A percentile compares a stretch with the other conserved stretches of the same genome.
Conservation (phyloP, 2,329 filamentous ascomycete genomes). For the Epichloe hybrida region DNA sequence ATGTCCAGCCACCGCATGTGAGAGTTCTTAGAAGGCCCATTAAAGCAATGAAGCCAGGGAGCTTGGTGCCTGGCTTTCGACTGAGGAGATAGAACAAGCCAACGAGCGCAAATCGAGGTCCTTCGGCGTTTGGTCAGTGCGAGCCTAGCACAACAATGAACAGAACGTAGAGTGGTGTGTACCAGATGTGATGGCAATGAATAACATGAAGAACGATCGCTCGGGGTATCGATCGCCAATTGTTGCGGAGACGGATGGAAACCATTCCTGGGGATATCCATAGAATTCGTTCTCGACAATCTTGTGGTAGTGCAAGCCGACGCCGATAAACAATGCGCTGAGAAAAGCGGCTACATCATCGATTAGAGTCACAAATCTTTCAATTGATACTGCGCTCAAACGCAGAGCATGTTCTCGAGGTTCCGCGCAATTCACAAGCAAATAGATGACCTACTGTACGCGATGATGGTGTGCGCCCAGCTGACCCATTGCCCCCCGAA, state of each 20-base stretch:
- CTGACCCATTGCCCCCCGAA: slow-evolving; percentile 84
- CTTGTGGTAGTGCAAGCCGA: slow-evolving; percentile 80
- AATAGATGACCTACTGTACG: slow-evolving; percentile 53
- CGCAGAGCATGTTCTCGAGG: not conserved
- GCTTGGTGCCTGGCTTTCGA: slow-evolving; percentile 54
- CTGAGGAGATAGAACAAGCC: slow-evolving; percentile 87
- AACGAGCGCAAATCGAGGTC: slow-evolving; percentile 81
- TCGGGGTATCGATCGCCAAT: slow-evolving; percentile 97
- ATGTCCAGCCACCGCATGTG: slow-evolving; percentile 96
- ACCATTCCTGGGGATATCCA: slow-evolving; percentile 91
- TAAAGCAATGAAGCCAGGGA: slow-evolving; percentile 69
- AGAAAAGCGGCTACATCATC: slow-evolving; percentile 57
- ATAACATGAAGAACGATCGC: slow-evolving; percentile 90
- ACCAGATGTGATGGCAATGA: slow-evolving; percentile 92
- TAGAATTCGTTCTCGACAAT: slow-evolving; percentile 97
- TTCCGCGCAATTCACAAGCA: not conserved
- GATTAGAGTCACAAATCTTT: slow-evolving; percentile 9
- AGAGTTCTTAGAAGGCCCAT: slow-evolving; percentile 79
- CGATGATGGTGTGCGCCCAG: slow-evolving; percentile 71
- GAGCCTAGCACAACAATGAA: not conserved
- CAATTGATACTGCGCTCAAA: not conserved
- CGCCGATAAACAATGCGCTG: slow-evolving; percentile 70
- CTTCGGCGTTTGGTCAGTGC: slow-evolving; percentile 26
- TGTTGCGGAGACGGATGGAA: slow-evolving; percentile 87
- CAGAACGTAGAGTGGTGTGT: slow-evolving; percentile 13